Evolutionary conservation across 768 basidiomycete genomes (phyloP), one percentile per base, ranked within the genome.

Genomic region (Lentinula aciculospora): DNA sequence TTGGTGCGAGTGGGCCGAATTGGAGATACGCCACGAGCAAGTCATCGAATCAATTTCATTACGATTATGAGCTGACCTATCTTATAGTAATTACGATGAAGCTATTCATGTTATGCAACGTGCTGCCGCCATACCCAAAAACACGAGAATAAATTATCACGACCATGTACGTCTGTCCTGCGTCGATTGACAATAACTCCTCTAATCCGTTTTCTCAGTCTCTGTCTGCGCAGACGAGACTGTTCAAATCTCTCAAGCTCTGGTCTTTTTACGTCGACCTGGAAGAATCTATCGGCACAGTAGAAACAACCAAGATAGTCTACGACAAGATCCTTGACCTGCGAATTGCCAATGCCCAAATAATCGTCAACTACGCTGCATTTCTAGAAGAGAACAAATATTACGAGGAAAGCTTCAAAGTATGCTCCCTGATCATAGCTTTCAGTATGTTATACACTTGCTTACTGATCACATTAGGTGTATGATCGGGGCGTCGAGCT

Each of bases 1-100:
- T 13, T 99, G 97, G 97, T 98, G 95, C 66, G 97, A 98, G 73
- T 98, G 97, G 96, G 85, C 97, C 6, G 97, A 99, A 72, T 86
- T 98, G 88, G 97, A 99, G 69, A 79, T 98, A 50, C 85, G 96
- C 42, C 88, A 94, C 50, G 95, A 96, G 95, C 95, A 74, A 65
- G 92, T 79, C 4, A 32, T 56, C 47, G 27, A 13, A 17, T 13
- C 21, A 31, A 34, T 31, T 42, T 61, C 34, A 21, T 17, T 25
- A 37, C n/a, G 58, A 1, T 9, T n/a, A 57, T 36, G 13, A 55
- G 28, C 64, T 69, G 6, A 69, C 39, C 27, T 57, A 23, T 23
- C 17, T 28, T n/a, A 23, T 66, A 98, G 95, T 62, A 97, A 97
- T 67, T 98, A 95, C 64, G 96, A 98, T 58, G 94, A 98, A 63